phyloP scores from a whole-genome alignment of 305 asterid genomes.

The Fraxinus floribunda region DNA sequence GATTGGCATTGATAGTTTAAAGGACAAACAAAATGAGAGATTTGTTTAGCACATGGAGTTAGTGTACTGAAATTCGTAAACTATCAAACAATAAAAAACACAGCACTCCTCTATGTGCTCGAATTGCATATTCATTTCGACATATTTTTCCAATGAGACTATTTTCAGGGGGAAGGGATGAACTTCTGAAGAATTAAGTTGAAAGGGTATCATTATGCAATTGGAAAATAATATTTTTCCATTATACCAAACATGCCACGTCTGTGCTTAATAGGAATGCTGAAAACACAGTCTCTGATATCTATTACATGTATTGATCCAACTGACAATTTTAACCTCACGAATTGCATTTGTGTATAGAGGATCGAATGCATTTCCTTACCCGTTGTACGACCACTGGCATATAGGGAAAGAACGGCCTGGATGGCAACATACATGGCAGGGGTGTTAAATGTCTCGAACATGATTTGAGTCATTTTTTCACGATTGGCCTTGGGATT shows the following conservation, averaged over 20 bases:
- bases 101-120: not conserved
- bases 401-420: constrained; percentile 21
- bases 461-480: constrained; percentile 63
- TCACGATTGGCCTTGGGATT: constrained; percentile 64
- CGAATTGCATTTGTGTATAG: not conserved
- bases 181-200: not conserved
- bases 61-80: not conserved
- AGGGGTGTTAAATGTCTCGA: constrained; percentile 57
- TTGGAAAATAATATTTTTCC: not conserved
- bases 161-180: not conserved
- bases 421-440: constrained; percentile 29
- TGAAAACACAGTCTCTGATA: not conserved
- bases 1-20: not conserved
- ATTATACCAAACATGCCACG: not conserved
- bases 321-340: not conserved
- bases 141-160: not conserved
- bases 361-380: not conserved
- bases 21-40: not conserved
- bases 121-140: not conserved
- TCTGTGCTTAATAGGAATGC: not conserved
- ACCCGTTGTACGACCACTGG: constrained; percentile 18
- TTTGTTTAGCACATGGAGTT: not conserved
- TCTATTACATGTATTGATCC: not conserved
- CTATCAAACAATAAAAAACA: not conserved
- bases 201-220: not conserved